Evolutionary conservation across 2,329 filamentous ascomycete genomes (phyloP).

Genomic region (Colletotrichum lindemuthianum): DNA sequence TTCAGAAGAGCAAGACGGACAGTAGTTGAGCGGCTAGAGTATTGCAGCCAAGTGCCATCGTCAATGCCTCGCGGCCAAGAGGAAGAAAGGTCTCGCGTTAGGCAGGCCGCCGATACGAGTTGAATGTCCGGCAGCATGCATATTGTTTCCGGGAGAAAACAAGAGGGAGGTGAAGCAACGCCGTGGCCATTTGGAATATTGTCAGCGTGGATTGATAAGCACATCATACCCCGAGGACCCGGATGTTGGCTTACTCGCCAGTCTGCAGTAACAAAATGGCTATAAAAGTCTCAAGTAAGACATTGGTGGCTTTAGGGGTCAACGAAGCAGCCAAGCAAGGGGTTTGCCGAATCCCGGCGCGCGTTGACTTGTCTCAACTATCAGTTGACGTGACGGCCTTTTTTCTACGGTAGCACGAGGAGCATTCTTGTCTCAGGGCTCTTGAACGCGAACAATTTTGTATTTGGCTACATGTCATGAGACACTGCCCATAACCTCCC

Average conservation of each 20-base stretch:
- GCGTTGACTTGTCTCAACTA: slow-evolving; percentile 5
- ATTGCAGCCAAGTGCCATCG: no score
- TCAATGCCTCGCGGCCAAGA: no score
- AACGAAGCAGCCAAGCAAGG: not conserved
- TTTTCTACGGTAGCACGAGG: not conserved
- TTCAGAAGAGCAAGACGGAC: no score
- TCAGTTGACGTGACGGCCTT: not conserved
- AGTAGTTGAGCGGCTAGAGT: no score
- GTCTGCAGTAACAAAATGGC: no score
- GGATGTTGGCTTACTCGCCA: no score
- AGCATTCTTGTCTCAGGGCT: slow-evolving; percentile 21
- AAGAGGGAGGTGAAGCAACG: not conserved
- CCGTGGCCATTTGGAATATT: no score
- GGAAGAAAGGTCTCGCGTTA: not conserved
- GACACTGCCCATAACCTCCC: no score
- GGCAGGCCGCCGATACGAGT: not conserved
- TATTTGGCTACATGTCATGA: no score
- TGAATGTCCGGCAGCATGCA: slow-evolving; percentile 1
- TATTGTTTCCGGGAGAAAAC: not conserved
- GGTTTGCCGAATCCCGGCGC: slow-evolving; percentile 11
- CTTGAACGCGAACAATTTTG: not conserved
- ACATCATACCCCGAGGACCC: no score
- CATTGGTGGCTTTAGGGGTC: not conserved
- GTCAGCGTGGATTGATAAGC: no score
- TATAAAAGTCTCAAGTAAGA: not conserved